Evolutionary conservation across 306 rosid species (phyloP).

Genomic region (Pyrus communis): DNA sequence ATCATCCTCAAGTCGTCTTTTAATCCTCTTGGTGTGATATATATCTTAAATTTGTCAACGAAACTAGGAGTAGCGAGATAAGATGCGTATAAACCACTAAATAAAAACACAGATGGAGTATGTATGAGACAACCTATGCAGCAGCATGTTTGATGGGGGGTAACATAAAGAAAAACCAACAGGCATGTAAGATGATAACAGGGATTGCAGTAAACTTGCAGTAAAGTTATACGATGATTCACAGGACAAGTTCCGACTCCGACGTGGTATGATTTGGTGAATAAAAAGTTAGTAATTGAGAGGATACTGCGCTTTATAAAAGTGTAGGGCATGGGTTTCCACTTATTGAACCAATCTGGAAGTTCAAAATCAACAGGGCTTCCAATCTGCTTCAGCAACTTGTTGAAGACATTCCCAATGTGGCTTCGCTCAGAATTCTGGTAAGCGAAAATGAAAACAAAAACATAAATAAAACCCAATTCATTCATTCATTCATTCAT

Average conservation of each 20-base stretch:
- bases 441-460: background rate
- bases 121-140: background rate
- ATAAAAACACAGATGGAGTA: background rate
- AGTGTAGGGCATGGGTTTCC: slow-evolving; percentile 50
- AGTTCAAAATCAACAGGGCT: slow-evolving; percentile 81
- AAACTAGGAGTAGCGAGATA: slow-evolving; percentile 6
- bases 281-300: background rate
- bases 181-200: background rate
- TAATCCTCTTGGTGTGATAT: slow-evolving; percentile 68
- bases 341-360: slow-evolving; percentile 62
- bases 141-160: background rate
- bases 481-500: background rate
- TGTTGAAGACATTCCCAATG: slow-evolving; percentile 57
- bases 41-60: slow-evolving; percentile 58
- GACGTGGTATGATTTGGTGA: background rate
- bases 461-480: background rate
- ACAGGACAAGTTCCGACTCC: background rate
- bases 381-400: slow-evolving; percentile 57
- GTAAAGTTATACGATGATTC: background rate
- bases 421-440: slow-evolving; percentile 57
- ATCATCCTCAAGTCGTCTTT: slow-evolving; percentile 76
- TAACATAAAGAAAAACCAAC: background rate
- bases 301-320: slow-evolving; percentile 96
- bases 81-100: background rate
- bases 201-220: background rate